Evolutionary conservation across 139 green algal genomes (phyloP).

Genomic region (Pseudopediastrum boryanum): DNA sequence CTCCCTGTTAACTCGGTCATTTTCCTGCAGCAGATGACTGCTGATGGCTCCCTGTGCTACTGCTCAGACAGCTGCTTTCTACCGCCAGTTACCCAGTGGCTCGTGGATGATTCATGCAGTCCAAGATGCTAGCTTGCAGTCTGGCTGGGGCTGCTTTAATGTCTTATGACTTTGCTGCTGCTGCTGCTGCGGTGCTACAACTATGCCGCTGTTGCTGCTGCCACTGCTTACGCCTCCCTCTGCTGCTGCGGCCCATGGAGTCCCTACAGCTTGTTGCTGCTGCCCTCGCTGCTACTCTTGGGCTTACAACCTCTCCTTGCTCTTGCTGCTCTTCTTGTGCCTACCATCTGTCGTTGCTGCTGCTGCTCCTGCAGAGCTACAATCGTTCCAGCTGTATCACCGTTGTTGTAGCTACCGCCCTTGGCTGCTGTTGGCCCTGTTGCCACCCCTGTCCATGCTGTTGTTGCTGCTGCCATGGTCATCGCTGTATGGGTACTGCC

Average conservation of each 20-base stretch:
- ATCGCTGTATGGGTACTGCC: conserved; percentile 1
- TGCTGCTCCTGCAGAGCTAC: background rate
- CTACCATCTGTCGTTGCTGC: background rate
- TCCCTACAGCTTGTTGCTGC: no score
- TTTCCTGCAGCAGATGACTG: no score
- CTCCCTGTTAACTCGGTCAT: no score
- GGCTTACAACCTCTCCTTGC: background rate
- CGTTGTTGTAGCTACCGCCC: conserved; percentile 1
- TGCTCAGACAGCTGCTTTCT: no score
- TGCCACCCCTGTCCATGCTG: background rate
- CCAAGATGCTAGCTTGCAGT: no score
- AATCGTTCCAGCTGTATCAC: background rate
- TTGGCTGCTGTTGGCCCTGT: background rate
- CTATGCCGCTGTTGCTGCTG: background rate
- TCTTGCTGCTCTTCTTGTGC: background rate
- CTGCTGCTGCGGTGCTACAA: conserved; percentile 4
- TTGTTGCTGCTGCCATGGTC: background rate
- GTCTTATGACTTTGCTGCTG: conserved; percentile 13
- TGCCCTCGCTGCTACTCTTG: conserved; percentile 1
- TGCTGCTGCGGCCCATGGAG: background rate
- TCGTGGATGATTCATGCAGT: no score
- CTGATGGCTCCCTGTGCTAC: no score
- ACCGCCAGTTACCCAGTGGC: no score
- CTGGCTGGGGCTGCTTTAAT: background rate
- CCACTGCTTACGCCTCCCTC: background rate